A percentile compares a stretch with the other conserved stretches of the same genome.
Conservation (phyloP, 2,329 filamentous ascomycete genomes). For the Penicillium digitatum region DNA sequence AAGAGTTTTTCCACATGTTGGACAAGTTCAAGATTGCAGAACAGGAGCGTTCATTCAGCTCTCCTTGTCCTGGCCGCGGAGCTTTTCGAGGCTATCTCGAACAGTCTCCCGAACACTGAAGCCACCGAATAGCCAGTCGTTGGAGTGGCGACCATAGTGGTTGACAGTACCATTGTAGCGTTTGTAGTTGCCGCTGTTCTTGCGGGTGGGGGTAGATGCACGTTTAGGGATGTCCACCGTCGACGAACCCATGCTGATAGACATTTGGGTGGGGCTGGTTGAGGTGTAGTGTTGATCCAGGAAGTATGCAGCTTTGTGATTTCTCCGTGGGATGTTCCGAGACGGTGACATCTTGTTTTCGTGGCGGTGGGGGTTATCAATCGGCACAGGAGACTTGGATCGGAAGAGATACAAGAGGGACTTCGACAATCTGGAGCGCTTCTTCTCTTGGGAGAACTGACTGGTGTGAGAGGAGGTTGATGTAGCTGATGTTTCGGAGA, state of each 20-base stretch:
- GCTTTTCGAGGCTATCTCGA: slow-evolving; percentile 38
- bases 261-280: slow-evolving; percentile 22
- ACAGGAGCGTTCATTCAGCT: slow-evolving; percentile 15
- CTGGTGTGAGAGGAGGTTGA: slow-evolving; percentile 18
- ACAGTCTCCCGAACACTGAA: slow-evolving; percentile 48
- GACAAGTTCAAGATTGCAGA: neutral
- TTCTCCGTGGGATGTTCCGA: slow-evolving; percentile 18
- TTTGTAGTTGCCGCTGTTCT: slow-evolving; percentile 34
- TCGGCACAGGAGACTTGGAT: slow-evolving; percentile 23
- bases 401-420: slow-evolving; percentile 19
- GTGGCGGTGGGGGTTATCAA: slow-evolving; percentile 15
- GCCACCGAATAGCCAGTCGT: slow-evolving; percentile 51
- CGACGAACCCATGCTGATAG: slow-evolving; percentile 13
- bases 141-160: slow-evolving; percentile 49
- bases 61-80: slow-evolving; percentile 30
- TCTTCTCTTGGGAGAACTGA: slow-evolving; percentile 17
- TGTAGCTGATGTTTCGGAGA: slow-evolving; percentile 21
- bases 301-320: slow-evolving; percentile 12
- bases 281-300: slow-evolving; percentile 13
- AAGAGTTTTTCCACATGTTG: neutral
- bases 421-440: slow-evolving; percentile 9
- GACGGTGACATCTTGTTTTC: slow-evolving; percentile 9
- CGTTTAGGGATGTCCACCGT: slow-evolving; percentile 17
- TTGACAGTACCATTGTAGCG: slow-evolving; percentile 41
- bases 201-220: slow-evolving; percentile 23